Conservation (phyloP, 495 filamentous ascomycete species). For the Xylaria cubensis region DNA sequence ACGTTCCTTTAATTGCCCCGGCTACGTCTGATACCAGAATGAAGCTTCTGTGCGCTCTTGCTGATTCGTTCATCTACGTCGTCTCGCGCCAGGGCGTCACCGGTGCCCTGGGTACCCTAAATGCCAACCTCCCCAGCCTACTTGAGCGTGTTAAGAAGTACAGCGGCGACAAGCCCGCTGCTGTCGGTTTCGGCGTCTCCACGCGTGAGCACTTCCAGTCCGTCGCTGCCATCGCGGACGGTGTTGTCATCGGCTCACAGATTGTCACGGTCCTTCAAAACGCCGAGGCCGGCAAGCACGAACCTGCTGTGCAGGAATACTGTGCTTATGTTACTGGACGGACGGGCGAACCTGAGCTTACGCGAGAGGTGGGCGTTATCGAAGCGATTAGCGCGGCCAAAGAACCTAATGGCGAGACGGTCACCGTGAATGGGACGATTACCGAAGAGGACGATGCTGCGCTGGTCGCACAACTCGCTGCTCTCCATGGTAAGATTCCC, state of each 20-base stretch:
- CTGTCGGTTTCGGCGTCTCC: slow-evolving; percentile 94
- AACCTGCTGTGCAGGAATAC: slow-evolving; percentile 83
- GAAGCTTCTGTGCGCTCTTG: slow-evolving; percentile 94
- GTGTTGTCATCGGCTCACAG: slow-evolving; percentile 97
- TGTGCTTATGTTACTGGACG: slow-evolving; percentile 81
- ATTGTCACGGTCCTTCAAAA: slow-evolving; percentile 81
- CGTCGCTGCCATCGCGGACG: slow-evolving; percentile 83
- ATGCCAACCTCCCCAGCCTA: slow-evolving; percentile 77
- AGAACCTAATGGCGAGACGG: slow-evolving; percentile 56
- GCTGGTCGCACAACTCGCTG: slow-evolving; percentile 53
- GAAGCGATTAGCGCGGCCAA: slow-evolving; percentile 64
- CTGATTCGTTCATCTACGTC: slow-evolving; percentile 99
- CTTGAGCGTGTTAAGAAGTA: slow-evolving; percentile 86
- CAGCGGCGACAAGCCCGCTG: slow-evolving; percentile 88
- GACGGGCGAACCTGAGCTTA: slow-evolving; percentile 52
- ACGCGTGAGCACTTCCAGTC: slow-evolving; percentile 92
- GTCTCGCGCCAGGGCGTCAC: slow-evolving; percentile 98
- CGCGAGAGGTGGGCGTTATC: slow-evolving; percentile 67
- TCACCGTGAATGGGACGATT: slow-evolving; percentile 67
- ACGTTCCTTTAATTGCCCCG: slow-evolving; percentile 93
- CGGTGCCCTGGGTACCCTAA: slow-evolving; percentile 83
- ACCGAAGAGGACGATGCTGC: slow-evolving; percentile 47
- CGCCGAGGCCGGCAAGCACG: slow-evolving; percentile 70
- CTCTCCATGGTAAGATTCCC: slow-evolving; percentile 65
- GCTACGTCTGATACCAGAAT: slow-evolving; percentile 91